Evolutionary conservation across 2,329 filamentous ascomycete genomes (phyloP).

Genomic region (Dactylellina leptospora): DNA sequence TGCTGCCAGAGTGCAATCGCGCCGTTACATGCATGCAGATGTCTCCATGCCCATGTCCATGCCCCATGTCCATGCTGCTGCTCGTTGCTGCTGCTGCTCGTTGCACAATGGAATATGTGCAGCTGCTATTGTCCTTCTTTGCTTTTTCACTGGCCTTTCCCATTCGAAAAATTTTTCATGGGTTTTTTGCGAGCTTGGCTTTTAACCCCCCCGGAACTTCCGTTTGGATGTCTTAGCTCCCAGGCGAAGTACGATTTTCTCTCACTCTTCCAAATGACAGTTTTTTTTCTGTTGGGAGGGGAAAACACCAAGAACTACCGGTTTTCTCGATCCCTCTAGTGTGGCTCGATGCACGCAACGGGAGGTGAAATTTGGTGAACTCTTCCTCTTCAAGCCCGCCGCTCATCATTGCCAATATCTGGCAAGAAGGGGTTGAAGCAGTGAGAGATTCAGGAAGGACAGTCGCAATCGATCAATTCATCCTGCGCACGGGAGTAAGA

Average conservation of each 20-base stretch:
- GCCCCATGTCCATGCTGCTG: slow-evolving; percentile 29
- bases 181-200: slow-evolving; percentile 40
- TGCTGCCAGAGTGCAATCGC: slow-evolving; percentile 48
- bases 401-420: slow-evolving; percentile 30
- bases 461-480: too few relatives aligned
- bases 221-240: slow-evolving; percentile 48
- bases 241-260: slow-evolving; percentile 13
- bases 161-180: slow-evolving; percentile 38
- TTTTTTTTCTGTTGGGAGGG: slow-evolving; percentile 50
- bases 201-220: slow-evolving; percentile 38
- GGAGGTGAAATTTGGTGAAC: slow-evolving; percentile 41
- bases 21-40: slow-evolving; percentile 54
- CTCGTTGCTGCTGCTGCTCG: slow-evolving; percentile 33
- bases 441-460: too few relatives aligned
- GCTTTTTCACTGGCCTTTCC: slow-evolving; percentile 32
- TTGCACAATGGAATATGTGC: slow-evolving; percentile 48
- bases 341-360: slow-evolving; percentile 38
- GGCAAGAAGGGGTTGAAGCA: too few relatives aligned
- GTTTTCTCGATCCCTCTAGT: slow-evolving; percentile 42
- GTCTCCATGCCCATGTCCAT: neutral
- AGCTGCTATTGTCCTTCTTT: slow-evolving; percentile 28
- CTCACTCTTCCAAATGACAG: slow-evolving; percentile 11
- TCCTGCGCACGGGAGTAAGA: slow-evolving; percentile 15
- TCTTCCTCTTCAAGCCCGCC: slow-evolving; percentile 17
- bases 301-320: slow-evolving; percentile 26